Conservation (phyloP, 2,329 filamentous ascomycete species). For the Annulohypoxylon truncatum region DNA sequence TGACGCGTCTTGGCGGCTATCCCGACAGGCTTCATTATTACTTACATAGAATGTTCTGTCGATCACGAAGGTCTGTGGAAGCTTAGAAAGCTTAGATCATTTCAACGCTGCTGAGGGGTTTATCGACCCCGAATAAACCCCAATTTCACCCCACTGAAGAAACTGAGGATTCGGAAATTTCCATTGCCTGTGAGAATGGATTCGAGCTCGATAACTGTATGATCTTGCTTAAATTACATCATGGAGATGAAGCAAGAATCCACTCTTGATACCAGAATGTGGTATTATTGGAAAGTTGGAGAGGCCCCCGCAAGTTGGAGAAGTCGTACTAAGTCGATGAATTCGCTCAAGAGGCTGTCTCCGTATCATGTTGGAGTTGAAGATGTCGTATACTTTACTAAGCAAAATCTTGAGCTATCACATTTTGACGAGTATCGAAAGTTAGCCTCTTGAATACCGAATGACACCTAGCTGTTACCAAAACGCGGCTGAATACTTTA, state of each 20-base stretch:
- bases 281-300: neutral
- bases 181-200: neutral
- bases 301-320: neutral
- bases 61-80: conserved; percentile 23
- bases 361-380: neutral
- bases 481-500: neutral
- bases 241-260: neutral
- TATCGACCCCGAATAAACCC: neutral
- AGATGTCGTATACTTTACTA: conserved; percentile 11
- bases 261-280: neutral
- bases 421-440: neutral
- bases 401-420: neutral
- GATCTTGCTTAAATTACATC: neutral
- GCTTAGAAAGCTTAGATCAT: neutral
- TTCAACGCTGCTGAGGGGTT: neutral
- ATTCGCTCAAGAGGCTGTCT: neutral
- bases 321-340: neutral
- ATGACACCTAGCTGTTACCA: neutral
- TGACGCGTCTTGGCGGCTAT: neutral
- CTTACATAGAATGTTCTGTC: conserved; percentile 9
- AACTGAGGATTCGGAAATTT: neutral
- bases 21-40: conserved; percentile 10
- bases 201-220: neutral
- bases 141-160: neutral
- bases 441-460: neutral